Evolutionary conservation across 202 grass and related monocot genomes (phyloP), one percentile per base, ranked within the genome.

Genomic region (Eragrostis tef): DNA sequence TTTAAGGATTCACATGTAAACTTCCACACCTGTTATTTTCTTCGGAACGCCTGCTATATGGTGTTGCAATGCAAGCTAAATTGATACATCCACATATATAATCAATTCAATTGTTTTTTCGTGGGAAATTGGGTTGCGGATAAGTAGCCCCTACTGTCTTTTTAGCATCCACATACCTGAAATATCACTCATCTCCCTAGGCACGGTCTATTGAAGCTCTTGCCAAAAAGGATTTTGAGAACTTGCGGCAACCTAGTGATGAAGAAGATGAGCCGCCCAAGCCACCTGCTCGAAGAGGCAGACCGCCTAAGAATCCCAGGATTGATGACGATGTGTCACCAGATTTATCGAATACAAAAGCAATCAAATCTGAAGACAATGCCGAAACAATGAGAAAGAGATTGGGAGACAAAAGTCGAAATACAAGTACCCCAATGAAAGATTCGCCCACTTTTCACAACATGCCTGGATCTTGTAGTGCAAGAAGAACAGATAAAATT

Each of bases 181-280:
- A 74, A 27, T 46, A 44, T 82, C 15, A 24, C 26, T 89, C 75
- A 71, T 73, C 19, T 71, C 47, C 27, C 2, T 66, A 94, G 92
- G 92, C 92, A 77, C 92, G 92, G 27, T 85, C 92, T 63, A 94
- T 94, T 71, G 89, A 89, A 83, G 89, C 89, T 72, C 84, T 94
- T 87, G 92, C 92, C 42, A 94, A 85, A 85, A 94, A 94, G 84
- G 85, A 94, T 80, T 94, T 94, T 81, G 92, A 91, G 78, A 94
- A 94, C 44, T 83, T 94, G 63, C 89, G 92, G 79, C 86, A 89
- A 85, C 79, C 83, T 73, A 91, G 86, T 53, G 71, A 61, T 53
- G 71, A 61, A 20, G 87, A 87, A 69, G 87, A 86, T 51, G 84
- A 94, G 79, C 79, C 68, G 54, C 87, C 86, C 34, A 94, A 83